Evolutionary conservation across 164 flowering plant genomes (phyloP).

Genomic region (Piper betle): DNA sequence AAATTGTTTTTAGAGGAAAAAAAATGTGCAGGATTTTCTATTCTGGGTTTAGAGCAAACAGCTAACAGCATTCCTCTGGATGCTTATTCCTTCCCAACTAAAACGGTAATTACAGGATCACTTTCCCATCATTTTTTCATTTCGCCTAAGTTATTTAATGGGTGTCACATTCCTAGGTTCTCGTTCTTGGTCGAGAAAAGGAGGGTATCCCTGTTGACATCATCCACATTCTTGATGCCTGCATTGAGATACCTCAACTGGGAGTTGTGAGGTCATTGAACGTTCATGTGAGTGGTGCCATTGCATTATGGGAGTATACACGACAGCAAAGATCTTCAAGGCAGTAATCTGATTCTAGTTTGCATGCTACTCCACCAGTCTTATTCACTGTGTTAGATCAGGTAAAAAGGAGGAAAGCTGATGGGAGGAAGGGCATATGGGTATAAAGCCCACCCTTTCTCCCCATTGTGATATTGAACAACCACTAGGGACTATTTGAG

Average conservation of each 20-base stretch:
- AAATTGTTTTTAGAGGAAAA: slow-evolving; percentile 69
- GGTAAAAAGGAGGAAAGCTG: too few species aligned
- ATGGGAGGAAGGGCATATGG: too few species aligned
- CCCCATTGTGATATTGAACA: too few species aligned
- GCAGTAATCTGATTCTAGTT: not conserved
- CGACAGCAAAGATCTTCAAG: slow-evolving; percentile 56
- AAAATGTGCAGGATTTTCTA: slow-evolving; percentile 70
- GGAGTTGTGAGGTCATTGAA: slow-evolving; percentile 94
- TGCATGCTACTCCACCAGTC: too few species aligned
- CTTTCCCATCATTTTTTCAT: too few species aligned
- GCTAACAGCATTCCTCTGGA: slow-evolving; percentile 84
- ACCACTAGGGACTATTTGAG: too few species aligned
- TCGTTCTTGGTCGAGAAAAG: slow-evolving; percentile 95
- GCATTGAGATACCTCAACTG: slow-evolving; percentile 92
- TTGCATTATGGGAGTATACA: slow-evolving; percentile 96
- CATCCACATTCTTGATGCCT: slow-evolving; percentile 82
- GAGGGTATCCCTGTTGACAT: slow-evolving; percentile 97
- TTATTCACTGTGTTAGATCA: too few species aligned
- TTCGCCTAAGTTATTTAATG: too few species aligned
- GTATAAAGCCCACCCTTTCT: too few species aligned
- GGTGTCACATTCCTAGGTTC: slow-evolving; percentile 70
- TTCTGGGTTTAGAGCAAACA: slow-evolving; percentile 95
- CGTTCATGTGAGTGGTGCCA: slow-evolving; percentile 98
- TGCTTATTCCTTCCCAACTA: slow-evolving; percentile 52
- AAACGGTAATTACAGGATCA: slow-evolving; percentile 29